Evolutionary conservation across 495 filamentous ascomycete species (phyloP).

Genomic region (Xylaria venustula): DNA sequence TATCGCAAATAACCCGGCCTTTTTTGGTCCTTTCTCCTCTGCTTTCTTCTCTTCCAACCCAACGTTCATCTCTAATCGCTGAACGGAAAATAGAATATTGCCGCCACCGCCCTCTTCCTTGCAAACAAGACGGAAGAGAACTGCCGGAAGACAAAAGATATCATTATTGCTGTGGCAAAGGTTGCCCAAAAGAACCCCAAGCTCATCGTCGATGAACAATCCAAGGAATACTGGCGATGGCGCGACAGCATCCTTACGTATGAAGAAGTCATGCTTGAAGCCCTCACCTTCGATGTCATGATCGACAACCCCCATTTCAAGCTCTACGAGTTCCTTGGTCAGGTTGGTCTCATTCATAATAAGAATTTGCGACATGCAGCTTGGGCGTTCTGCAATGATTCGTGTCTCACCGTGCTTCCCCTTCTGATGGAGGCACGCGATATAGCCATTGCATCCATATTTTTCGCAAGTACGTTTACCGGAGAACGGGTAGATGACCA

Average conservation of each 20-base stretch:
- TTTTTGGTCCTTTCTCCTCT: not conserved
- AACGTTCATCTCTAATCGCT: too few species aligned
- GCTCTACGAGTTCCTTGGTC: conserved; percentile 73
- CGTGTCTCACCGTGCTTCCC: conserved; percentile 76
- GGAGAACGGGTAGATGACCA: conserved; percentile 72
- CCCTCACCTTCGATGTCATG: conserved; percentile 89
- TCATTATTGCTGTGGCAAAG: conserved; percentile 87
- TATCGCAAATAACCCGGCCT: not conserved
- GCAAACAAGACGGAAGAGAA: conserved; percentile 97
- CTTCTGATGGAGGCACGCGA: conserved; percentile 75
- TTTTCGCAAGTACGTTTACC: conserved; percentile 73
- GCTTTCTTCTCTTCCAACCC: too few species aligned
- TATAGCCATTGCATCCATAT: conserved; percentile 82
- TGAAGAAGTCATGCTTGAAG: conserved; percentile 89
- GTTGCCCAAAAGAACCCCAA: conserved; percentile 92
- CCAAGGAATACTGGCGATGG: conserved; percentile 97
- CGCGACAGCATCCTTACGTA: conserved; percentile 85
- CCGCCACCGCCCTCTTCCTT: conserved; percentile 85
- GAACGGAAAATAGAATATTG: too few species aligned
- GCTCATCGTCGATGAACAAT: conserved; percentile 86
- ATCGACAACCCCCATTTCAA: conserved; percentile 80
- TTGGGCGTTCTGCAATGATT: conserved; percentile 92
- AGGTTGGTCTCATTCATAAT: conserved; percentile 67
- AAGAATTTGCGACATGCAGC: conserved; percentile 75
- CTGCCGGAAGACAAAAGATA: conserved; percentile 86